A percentile compares a stretch with the other conserved stretches of the same genome.
Evolutionary conservation across 495 filamentous ascomycete species (phyloP).

Genomic region (Hyphodiscus hymeniophilus): DNA sequence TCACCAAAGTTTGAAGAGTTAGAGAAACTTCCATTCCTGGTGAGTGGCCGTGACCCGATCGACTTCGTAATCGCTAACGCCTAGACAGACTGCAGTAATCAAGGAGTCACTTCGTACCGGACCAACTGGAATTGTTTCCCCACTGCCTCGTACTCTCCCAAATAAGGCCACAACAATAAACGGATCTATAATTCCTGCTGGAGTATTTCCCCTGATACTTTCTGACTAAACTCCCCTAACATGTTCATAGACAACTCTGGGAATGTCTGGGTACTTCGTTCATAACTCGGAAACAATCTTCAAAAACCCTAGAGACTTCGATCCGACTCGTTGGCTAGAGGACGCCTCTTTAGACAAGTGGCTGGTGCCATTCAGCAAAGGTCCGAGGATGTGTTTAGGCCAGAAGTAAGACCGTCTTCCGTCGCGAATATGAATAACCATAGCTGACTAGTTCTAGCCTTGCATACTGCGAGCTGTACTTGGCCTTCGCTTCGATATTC

Average conservation of each 20-base stretch:
- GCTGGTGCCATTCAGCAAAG: slow-evolving; percentile 5
- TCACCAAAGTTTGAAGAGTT: slow-evolving; percentile 27
- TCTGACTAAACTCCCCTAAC: neutral
- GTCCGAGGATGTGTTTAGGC: slow-evolving; percentile 4
- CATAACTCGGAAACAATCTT: slow-evolving; percentile 4
- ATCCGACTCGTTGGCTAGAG: slow-evolving; percentile 4
- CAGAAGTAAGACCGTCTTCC: neutral
- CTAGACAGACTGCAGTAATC: slow-evolving; percentile 6
- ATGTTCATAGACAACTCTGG: slow-evolving; percentile 1
- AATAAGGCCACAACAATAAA: neutral
- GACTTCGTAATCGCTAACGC: neutral
- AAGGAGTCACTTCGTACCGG: slow-evolving; percentile 7
- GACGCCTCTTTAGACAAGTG: slow-evolving; percentile 1
- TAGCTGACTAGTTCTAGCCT: neutral
- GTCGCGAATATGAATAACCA: too few species aligned
- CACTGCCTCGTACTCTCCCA: neutral
- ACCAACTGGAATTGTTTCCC: neutral
- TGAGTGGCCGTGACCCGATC: neutral
- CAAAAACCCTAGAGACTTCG: slow-evolving; percentile 5
- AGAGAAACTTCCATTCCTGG: slow-evolving; percentile 27
- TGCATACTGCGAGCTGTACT: slow-evolving; percentile 8
- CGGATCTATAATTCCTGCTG: neutral
- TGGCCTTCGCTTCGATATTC: slow-evolving; percentile 9
- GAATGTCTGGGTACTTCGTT: slow-evolving; percentile 1
- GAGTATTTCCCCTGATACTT: neutral